Conservation (phyloP, 352 stramenopile genomes). For the Globisporangium viniferum region DNA sequence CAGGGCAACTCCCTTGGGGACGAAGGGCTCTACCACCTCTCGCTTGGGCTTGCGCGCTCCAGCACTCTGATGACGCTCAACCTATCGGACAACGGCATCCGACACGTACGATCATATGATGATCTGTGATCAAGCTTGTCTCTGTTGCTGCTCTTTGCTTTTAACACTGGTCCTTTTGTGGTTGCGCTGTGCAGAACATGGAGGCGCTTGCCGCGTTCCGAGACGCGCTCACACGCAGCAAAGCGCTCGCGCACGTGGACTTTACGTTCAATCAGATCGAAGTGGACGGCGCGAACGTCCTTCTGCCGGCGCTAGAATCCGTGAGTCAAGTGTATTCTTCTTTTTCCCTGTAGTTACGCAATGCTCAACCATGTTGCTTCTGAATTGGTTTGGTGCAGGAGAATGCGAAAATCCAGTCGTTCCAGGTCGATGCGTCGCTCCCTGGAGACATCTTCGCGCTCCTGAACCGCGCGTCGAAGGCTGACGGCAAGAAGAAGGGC, state of each 20-base stretch:
- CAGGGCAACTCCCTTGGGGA: slow-evolving; percentile 57
- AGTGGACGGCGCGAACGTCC: slow-evolving; percentile 47
- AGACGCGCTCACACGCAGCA: slow-evolving; percentile 61
- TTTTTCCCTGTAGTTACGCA: not conserved
- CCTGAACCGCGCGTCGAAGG: slow-evolving; percentile 67
- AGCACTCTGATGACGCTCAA: slow-evolving; percentile 61
- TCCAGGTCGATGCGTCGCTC: slow-evolving; percentile 74
- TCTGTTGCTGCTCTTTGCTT: not conserved
- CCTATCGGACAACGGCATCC: slow-evolving; percentile 76
- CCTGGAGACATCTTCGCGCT: slow-evolving; percentile 66
- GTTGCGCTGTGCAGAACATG: slow-evolving; percentile 27
- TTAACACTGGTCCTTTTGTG: not conserved
- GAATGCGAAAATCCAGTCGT: slow-evolving; percentile 63
- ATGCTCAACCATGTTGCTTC: not conserved
- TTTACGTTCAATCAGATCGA: slow-evolving; percentile 82
- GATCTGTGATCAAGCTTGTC: slow-evolving; percentile 14
- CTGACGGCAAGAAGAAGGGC: slow-evolving; percentile 77
- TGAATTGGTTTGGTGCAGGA: slow-evolving; percentile 24
- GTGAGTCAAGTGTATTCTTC: slow-evolving; percentile 16
- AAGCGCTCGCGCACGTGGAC: slow-evolving; percentile 65
- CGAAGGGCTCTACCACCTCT: slow-evolving; percentile 67
- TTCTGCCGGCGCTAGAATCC: slow-evolving; percentile 51
- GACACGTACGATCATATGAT: slow-evolving; percentile 27
- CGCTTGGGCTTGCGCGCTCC: slow-evolving; percentile 60
- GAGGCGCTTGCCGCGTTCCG: slow-evolving; percentile 52